Percentiles rank a stretch among this genome's conserved stretches.
Evolutionary conservation across 257 asterid species (phyloP).

Genomic region (Hygrophila difformis): DNA sequence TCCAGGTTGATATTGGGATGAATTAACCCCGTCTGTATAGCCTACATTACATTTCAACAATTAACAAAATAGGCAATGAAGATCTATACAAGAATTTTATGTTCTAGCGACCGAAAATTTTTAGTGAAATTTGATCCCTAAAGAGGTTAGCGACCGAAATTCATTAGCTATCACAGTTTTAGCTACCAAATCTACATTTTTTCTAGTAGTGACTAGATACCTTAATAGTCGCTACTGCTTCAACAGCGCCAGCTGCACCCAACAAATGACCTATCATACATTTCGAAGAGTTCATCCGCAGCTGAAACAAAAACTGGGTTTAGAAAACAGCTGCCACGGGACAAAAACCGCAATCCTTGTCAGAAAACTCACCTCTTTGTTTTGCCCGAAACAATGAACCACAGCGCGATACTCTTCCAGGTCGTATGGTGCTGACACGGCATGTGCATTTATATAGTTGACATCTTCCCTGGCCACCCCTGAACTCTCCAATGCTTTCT

Average conservation of each 20-base stretch:
- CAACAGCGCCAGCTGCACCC: conserved; percentile 49
- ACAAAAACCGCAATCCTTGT: too few species aligned
- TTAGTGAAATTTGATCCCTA: too few species aligned
- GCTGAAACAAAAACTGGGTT: conserved; percentile 24
- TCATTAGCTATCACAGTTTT: too few species aligned
- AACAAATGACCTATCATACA: conserved; percentile 43
- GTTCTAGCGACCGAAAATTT: too few species aligned
- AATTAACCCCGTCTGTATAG: conserved; percentile 42
- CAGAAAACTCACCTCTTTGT: conserved; percentile 21
- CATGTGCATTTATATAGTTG: conserved; percentile 47
- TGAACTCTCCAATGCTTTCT: conserved; percentile 30
- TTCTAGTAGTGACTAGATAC: conserved; percentile 3
- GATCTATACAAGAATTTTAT: too few species aligned
- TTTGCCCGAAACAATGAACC: conserved; percentile 28
- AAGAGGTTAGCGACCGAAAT: too few species aligned
- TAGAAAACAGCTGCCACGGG: not conserved
- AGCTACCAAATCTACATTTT: too few species aligned
- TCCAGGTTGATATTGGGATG: conserved; percentile 51
- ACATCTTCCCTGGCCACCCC: conserved; percentile 33
- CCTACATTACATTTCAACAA: conserved; percentile 23
- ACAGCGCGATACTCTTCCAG: conserved; percentile 33
- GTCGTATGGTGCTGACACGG: conserved; percentile 33
- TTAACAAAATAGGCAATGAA: too few species aligned
- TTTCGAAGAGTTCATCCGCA: conserved; percentile 37
- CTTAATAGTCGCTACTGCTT: conserved; percentile 42